Percentiles rank a stretch among this genome's conserved stretches.
These are phyloP conservation scores for Clausena lansium DNA, from an alignment of 345 rosid genomes.

Conservation along the genomic window DNA sequence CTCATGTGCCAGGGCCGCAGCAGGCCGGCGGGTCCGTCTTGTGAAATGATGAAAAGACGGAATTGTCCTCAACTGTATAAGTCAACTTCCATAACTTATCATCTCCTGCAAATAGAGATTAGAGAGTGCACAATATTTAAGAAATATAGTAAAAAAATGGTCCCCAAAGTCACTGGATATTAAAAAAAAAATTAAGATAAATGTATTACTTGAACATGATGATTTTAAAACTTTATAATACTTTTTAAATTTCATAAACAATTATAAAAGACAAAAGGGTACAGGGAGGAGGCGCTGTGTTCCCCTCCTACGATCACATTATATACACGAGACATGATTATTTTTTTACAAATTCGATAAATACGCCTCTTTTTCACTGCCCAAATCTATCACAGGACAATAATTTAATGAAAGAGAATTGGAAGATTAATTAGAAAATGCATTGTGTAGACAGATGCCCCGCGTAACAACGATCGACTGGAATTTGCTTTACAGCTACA, in stretches of 20 bases:
- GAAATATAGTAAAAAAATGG: conserved; percentile 11
- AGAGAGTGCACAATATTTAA: conserved; percentile 21
- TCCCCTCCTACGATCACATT: conserved; percentile 49
- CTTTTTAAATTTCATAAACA: neutral
- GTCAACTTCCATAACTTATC: conserved; percentile 18
- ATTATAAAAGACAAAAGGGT: conserved; percentile 18
- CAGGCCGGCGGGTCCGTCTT: conserved; percentile 4
- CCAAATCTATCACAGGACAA: conserved; percentile 40
- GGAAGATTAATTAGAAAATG: neutral
- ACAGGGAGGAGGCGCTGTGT: conserved; percentile 60
- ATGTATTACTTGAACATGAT: neutral
- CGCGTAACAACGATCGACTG: neutral
- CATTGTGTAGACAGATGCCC: neutral
- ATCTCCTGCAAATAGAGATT: neutral
- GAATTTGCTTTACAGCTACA: conserved; percentile 30
- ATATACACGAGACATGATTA: conserved; percentile 23
- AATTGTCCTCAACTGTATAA: conserved; percentile 17
- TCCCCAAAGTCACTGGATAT: conserved; percentile 14
- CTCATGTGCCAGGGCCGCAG: conserved; percentile 1
- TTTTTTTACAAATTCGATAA: conserved; percentile 35
- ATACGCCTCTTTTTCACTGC: conserved; percentile 52
- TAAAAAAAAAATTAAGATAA: neutral
- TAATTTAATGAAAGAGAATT: conserved; percentile 7
- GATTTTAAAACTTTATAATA: too few species aligned
- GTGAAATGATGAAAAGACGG: neutral